Evolutionary conservation across 495 filamentous ascomycete species (phyloP).

Genomic region (Penicillium nucicola): DNA sequence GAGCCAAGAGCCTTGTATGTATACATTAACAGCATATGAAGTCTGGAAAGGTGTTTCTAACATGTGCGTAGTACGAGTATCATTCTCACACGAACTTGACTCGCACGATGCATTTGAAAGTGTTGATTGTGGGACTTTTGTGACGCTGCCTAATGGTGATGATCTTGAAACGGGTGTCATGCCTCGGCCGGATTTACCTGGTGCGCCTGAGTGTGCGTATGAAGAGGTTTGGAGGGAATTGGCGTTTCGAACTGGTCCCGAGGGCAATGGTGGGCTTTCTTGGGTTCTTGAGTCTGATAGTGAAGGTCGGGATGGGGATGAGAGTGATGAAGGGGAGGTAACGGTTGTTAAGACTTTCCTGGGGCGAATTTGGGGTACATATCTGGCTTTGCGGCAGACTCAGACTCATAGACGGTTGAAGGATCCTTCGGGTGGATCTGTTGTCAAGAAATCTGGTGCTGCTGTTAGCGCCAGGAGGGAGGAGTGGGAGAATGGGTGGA

Average conservation of each 20-base stretch:
- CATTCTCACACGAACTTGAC: slow-evolving; percentile 42
- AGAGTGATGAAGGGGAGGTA: slow-evolving; percentile 18
- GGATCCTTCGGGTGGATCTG: slow-evolving; percentile 13
- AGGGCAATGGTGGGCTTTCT: slow-evolving; percentile 26
- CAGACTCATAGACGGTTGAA: slow-evolving; percentile 16
- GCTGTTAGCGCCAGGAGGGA: slow-evolving; percentile 38
- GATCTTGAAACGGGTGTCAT: slow-evolving; percentile 40
- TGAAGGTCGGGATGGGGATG: background rate
- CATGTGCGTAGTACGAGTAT: slow-evolving; percentile 21
- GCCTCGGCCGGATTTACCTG: slow-evolving; percentile 37
- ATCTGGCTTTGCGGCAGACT: slow-evolving; percentile 33
- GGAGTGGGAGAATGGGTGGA: slow-evolving; percentile 31
- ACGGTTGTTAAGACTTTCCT: slow-evolving; percentile 33
- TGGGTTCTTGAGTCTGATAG: slow-evolving; percentile 37
- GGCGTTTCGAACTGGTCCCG: slow-evolving; percentile 19
- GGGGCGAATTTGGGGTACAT: slow-evolving; percentile 35
- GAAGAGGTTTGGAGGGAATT: slow-evolving; percentile 42
- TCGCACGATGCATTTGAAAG: slow-evolving; percentile 36
- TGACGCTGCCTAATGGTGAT: slow-evolving; percentile 36
- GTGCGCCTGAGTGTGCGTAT: slow-evolving; percentile 30
- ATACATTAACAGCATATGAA: background rate
- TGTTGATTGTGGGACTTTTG: slow-evolving; percentile 38
- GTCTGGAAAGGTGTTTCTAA: background rate
- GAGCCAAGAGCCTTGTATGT: slow-evolving; percentile 26
- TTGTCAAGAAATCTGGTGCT: slow-evolving; percentile 23